Evolutionary conservation across 2,329 filamentous ascomycete genomes (phyloP).

Genomic region (Cercospora sesami): DNA sequence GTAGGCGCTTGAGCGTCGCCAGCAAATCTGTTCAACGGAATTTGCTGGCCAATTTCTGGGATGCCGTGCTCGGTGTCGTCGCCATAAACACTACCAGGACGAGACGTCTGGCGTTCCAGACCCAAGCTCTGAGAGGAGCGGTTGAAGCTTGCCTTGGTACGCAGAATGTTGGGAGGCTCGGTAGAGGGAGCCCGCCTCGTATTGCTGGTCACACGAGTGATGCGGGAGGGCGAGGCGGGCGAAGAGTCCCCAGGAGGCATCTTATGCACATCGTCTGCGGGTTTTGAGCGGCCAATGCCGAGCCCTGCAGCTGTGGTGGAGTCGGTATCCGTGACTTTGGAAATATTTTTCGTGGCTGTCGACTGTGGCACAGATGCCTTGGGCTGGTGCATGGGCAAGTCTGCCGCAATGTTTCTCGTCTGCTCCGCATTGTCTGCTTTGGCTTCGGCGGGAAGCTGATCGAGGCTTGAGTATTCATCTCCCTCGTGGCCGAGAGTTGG

Average conservation of each 20-base stretch:
- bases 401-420: slow-evolving; percentile 70
- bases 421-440: slow-evolving; percentile 35
- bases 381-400: slow-evolving; percentile 84
- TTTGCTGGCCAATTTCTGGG: slow-evolving; percentile 85
- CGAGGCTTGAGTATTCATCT: slow-evolving; percentile 73
- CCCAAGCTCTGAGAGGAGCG: slow-evolving; percentile 49
- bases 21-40: slow-evolving; percentile 89
- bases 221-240: slow-evolving; percentile 20
- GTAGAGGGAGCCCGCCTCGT: slow-evolving; percentile 39
- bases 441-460: slow-evolving; percentile 42
- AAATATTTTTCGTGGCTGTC: slow-evolving; percentile 80
- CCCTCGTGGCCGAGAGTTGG: slow-evolving; percentile 83
- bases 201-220: slow-evolving; percentile 34
- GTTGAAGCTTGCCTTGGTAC: slow-evolving; percentile 61
- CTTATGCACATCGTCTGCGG: slow-evolving; percentile 52
- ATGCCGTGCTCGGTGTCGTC: slow-evolving; percentile 74
- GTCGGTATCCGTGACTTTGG: slow-evolving; percentile 84
- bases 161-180: slow-evolving; percentile 53
- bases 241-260: slow-evolving; percentile 25
- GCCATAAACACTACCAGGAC: slow-evolving; percentile 57
- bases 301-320: slow-evolving; percentile 83
- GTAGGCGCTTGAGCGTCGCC: slow-evolving; percentile 96
- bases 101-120: slow-evolving; percentile 46
- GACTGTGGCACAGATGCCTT: slow-evolving; percentile 79
- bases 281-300: slow-evolving; percentile 67